Percentiles rank a stretch among this genome's conserved stretches.
Conservation (phyloP, 495 filamentous ascomycete species). For the Rhypophila decipiens region DNA sequence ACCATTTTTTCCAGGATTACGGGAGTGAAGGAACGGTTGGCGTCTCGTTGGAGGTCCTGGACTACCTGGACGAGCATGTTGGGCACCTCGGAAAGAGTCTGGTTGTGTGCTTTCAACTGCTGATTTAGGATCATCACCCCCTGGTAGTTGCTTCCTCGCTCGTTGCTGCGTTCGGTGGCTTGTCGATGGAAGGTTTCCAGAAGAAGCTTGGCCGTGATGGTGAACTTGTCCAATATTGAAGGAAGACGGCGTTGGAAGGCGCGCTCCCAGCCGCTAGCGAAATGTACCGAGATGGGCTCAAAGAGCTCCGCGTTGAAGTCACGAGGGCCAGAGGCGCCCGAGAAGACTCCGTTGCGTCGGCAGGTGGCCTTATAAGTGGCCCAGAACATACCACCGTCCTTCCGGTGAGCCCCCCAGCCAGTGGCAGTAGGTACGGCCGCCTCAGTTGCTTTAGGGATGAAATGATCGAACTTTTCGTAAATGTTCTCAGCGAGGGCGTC, state of each 20-base stretch:
- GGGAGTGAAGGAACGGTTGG: conserved; percentile 51
- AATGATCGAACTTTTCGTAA: conserved; percentile 34
- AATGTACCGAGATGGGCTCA: conserved; percentile 43
- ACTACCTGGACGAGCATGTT: conserved; percentile 25
- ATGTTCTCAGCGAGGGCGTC: conserved; percentile 37
- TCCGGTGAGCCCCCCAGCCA: conserved; percentile 26
- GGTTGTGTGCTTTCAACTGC: conserved; percentile 41
- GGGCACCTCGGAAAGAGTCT: conserved; percentile 19
- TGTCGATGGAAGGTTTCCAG: conserved; percentile 33
- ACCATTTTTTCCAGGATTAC: conserved; percentile 43
- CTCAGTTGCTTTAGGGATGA: conserved; percentile 29
- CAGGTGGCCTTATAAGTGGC: conserved; percentile 58
- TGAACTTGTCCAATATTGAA: conserved; percentile 12
- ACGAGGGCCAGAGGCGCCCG: conserved; percentile 32
- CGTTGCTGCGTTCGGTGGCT: conserved; percentile 19
- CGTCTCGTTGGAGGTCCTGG: conserved; percentile 44
- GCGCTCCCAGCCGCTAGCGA: conserved; percentile 48
- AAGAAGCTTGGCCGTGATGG: not conserved
- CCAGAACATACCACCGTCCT: conserved; percentile 8
- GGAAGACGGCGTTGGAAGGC: conserved; percentile 39
- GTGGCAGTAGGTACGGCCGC: conserved; percentile 18
- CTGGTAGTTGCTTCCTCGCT: conserved; percentile 13
- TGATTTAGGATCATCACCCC: conserved; percentile 20
- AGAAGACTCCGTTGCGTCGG: conserved; percentile 35
- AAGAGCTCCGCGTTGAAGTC: conserved; percentile 22